Percentiles rank a stretch among this genome's conserved stretches.
Evolutionary conservation across 257 asterid genomes (phyloP).

Genomic region (Orobanche coerulescens): DNA sequence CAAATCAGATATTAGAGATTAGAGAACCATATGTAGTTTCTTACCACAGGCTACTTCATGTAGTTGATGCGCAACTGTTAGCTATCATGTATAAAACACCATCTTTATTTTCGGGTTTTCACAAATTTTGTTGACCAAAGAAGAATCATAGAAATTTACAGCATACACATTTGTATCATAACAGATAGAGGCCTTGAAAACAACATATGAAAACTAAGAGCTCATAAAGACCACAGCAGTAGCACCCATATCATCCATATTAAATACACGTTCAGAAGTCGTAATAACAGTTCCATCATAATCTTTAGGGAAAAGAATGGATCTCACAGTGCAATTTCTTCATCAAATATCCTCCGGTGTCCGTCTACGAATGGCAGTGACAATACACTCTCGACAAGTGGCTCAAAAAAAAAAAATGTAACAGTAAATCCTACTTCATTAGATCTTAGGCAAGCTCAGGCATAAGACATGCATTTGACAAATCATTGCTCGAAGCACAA

Average conservation of each 20-base stretch:
- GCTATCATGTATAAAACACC: neutral
- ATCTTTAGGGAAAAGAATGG: neutral
- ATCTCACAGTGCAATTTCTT: neutral
- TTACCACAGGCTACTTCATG: neutral
- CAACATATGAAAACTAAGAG: neutral
- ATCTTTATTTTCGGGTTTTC: neutral
- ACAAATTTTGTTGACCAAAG: neutral
- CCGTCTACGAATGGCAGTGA: too few species aligned
- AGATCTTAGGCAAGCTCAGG: neutral
- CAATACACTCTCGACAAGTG: too few species aligned
- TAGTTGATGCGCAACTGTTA: neutral
- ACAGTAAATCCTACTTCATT: conserved; percentile 7
- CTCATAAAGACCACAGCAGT: neutral
- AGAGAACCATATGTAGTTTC: neutral
- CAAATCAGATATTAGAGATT: neutral
- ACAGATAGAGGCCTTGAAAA: neutral
- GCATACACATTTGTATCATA: neutral
- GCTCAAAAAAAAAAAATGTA: neutral
- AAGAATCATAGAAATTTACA: neutral
- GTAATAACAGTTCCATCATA: neutral
- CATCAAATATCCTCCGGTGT: neutral
- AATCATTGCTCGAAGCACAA: conserved; percentile 5
- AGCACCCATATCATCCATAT: neutral
- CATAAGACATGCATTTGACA: neutral
- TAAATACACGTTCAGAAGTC: neutral